Conservation (phyloP, 1,139 yeast genomes). For the Lodderomyces elongisporus region DNA sequence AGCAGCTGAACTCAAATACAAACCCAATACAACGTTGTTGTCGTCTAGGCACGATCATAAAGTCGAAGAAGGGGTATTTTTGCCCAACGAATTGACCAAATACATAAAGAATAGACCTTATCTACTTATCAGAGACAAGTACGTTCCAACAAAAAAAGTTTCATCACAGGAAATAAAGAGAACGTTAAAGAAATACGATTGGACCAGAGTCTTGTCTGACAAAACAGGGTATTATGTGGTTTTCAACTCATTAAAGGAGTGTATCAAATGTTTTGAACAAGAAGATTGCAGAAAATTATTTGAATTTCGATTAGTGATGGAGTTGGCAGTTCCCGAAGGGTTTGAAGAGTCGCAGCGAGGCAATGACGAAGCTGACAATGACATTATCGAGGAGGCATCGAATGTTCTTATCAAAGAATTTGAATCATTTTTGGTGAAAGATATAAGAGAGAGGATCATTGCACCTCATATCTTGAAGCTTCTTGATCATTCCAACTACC, state of each 20-base stretch:
- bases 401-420: slow-evolving; percentile 59
- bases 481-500: slow-evolving; percentile 57
- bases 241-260: slow-evolving; percentile 60
- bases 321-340: slow-evolving; percentile 43
- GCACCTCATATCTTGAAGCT: slow-evolving; percentile 67
- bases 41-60: slow-evolving; percentile 30
- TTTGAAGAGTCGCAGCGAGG: slow-evolving; percentile 11
- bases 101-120: slow-evolving; percentile 53
- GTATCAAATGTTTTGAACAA: slow-evolving; percentile 58
- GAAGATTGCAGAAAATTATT: slow-evolving; percentile 60
- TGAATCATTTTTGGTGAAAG: slow-evolving; percentile 58
- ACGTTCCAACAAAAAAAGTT: slow-evolving; percentile 47
- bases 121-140: slow-evolving; percentile 49
- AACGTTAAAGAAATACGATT: slow-evolving; percentile 50
- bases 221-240: slow-evolving; percentile 65
- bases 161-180: slow-evolving; percentile 52
- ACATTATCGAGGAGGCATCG: slow-evolving; percentile 53
- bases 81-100: slow-evolving; percentile 44
- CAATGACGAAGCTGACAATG: slow-evolving; percentile 13
- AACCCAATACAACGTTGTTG: slow-evolving; percentile 33
- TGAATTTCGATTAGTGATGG: slow-evolving; percentile 53
- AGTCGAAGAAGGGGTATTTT: slow-evolving; percentile 28
- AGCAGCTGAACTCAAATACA: slow-evolving; percentile 10
- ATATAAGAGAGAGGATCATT: slow-evolving; percentile 67
- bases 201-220: slow-evolving; percentile 63